phyloP scores from a whole-genome alignment of 1,284 basidiomycete species.

The Takashimella tepidaria region DNA sequence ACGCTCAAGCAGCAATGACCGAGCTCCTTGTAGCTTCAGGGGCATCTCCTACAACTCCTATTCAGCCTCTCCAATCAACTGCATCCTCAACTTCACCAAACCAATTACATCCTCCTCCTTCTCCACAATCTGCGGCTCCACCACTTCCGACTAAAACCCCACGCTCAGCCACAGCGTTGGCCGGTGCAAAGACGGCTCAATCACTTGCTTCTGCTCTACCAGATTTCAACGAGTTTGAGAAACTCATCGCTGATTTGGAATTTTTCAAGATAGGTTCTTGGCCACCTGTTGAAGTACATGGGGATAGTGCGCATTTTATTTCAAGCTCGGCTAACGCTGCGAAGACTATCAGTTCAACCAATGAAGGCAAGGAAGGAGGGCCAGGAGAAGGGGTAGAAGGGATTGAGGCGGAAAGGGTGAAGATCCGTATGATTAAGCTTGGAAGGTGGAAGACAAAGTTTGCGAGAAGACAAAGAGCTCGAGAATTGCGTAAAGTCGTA shows the following conservation, averaged over 20 bases:
- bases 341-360: not conserved
- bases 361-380: not conserved
- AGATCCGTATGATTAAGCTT: too few relatives aligned
- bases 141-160: not conserved
- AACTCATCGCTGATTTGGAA: not conserved
- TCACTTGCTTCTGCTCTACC: not conserved
- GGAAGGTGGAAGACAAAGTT: constrained; percentile 28
- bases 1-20: constrained; percentile 29
- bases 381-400: too few relatives aligned
- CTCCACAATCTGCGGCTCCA: not conserved
- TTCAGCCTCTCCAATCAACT: not conserved
- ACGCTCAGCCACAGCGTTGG: not conserved
- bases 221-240: not conserved
- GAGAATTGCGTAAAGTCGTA: constrained; percentile 21
- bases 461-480: constrained; percentile 18
- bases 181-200: not conserved
- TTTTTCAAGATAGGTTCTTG: not conserved
- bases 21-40: not conserved
- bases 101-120: too few relatives aligned
- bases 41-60: not conserved
- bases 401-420: too few relatives aligned
- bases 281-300: too few relatives aligned
- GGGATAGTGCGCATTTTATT: too few relatives aligned
- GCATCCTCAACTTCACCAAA: not conserved
- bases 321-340: not conserved